Conservation (phyloP, 805 yeast species). For the Cyberlindnera euphorbiiphila region DNA sequence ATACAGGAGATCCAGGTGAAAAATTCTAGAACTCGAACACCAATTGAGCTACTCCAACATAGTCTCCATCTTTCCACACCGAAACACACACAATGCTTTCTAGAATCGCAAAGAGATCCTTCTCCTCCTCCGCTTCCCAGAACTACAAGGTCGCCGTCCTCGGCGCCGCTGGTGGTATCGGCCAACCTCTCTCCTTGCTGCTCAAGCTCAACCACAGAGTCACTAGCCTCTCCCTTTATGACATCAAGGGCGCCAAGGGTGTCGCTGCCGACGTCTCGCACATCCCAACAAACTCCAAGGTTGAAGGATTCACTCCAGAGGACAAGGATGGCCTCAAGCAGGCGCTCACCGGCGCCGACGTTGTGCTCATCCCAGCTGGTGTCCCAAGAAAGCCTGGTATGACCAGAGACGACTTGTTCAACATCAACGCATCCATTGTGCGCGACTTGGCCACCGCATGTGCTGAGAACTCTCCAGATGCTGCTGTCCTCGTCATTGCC, state of each 20-base stretch:
- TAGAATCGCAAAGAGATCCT: slow-evolving; percentile 55
- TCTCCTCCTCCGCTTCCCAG: slow-evolving; percentile 61
- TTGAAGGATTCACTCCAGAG: slow-evolving; percentile 84
- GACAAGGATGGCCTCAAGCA: slow-evolving; percentile 63
- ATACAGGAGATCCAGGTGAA: too few species aligned
- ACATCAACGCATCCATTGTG: slow-evolving; percentile 93
- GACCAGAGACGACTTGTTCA: slow-evolving; percentile 96
- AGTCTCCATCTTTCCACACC: not conserved
- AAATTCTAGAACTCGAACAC: too few species aligned
- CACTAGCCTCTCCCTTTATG: slow-evolving; percentile 81
- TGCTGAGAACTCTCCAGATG: slow-evolving; percentile 81
- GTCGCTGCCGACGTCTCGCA: slow-evolving; percentile 96
- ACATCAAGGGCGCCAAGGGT: slow-evolving; percentile 90
- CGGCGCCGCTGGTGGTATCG: slow-evolving; percentile 94
- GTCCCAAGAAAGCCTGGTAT: slow-evolving; percentile 98
- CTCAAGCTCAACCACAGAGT: slow-evolving; percentile 87
- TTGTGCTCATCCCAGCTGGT: slow-evolving; percentile 94
- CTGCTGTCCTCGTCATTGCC: slow-evolving; percentile 76
- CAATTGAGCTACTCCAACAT: too few species aligned
- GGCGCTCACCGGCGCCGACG: slow-evolving; percentile 70
- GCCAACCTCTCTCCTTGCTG: slow-evolving; percentile 81
- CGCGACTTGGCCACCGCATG: slow-evolving; percentile 85
- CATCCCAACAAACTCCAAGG: slow-evolving; percentile 87
- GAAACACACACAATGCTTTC: slow-evolving; percentile 43
- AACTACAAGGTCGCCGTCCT: slow-evolving; percentile 77